Evolutionary conservation across 768 basidiomycete species (phyloP).

Genomic region (Wakefieldia striispora): DNA sequence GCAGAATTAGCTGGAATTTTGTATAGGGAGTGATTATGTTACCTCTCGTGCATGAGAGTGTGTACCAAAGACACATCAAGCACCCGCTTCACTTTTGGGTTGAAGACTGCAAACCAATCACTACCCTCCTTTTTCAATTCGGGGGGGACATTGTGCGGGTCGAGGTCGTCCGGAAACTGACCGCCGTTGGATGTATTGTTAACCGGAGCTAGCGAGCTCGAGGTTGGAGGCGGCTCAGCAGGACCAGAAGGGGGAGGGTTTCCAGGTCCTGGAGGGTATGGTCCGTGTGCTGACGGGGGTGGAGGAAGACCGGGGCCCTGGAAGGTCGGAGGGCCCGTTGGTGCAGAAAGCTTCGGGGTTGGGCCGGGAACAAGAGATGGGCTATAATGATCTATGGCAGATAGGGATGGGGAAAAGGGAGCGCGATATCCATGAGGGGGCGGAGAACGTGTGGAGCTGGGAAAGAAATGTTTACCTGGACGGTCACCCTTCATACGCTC

Average conservation of each 20-base stretch:
- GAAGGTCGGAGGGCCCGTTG: slow-evolving; percentile 30
- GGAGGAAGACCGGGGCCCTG: slow-evolving; percentile 38
- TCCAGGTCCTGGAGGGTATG: slow-evolving; percentile 32
- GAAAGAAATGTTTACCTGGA: slow-evolving; percentile 36
- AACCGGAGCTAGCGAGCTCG: slow-evolving; percentile 25
- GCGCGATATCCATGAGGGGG: slow-evolving; percentile 33
- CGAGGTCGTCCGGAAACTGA: slow-evolving; percentile 35
- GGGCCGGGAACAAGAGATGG: slow-evolving; percentile 38
- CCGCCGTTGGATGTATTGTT: slow-evolving; percentile 27
- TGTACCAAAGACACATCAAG: slow-evolving; percentile 81
- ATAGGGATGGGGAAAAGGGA: slow-evolving; percentile 24
- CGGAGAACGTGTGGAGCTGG: slow-evolving; percentile 26
- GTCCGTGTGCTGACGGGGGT: slow-evolving; percentile 30
- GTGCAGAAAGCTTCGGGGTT: slow-evolving; percentile 36
- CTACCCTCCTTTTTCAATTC: slow-evolving; percentile 58
- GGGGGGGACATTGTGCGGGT: slow-evolving; percentile 33
- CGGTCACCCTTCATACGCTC: slow-evolving; percentile 47
- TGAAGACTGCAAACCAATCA: slow-evolving; percentile 91
- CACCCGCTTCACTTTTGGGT: slow-evolving; percentile 71
- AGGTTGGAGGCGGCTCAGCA: slow-evolving; percentile 22
- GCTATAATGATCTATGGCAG: slow-evolving; percentile 34
- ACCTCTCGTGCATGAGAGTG: slow-evolving; percentile 91
- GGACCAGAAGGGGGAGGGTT: slow-evolving; percentile 32
- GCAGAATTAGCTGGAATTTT: slow-evolving; percentile 7
- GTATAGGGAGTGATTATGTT: slow-evolving; percentile 13